Percentiles rank a stretch among this genome's conserved stretches.
Evolutionary conservation across 192 early-diverging fungal genomes (phyloP).

Genomic region (Mortierella hygrophila): DNA sequence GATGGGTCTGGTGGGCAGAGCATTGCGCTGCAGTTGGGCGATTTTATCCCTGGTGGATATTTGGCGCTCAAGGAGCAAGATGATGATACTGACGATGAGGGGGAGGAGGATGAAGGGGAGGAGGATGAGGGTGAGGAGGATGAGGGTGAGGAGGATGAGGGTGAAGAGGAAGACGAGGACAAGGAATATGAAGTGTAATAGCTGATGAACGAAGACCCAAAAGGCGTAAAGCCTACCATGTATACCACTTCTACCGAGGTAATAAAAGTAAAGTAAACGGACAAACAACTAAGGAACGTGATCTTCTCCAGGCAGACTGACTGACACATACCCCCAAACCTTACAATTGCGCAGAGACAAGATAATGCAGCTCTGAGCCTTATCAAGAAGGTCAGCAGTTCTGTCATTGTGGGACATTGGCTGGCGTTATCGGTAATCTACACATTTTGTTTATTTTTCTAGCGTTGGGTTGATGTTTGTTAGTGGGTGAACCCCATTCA

Average conservation of each 20-base stretch:
- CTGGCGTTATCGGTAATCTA: conserved; percentile 1
- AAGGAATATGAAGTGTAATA: not conserved
- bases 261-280: not conserved
- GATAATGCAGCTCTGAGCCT: conserved; percentile 1
- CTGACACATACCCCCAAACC: not conserved
- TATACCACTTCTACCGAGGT: not conserved
- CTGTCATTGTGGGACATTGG: not conserved
- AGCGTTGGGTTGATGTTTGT: not conserved
- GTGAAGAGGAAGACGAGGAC: not conserved
- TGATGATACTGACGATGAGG: conserved; percentile 5
- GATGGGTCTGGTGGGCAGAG: conserved; percentile 53
- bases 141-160: not conserved
- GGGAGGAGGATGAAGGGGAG: not conserved
- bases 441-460: not conserved
- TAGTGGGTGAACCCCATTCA: not conserved
- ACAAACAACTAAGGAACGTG: not conserved
- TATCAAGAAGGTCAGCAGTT: not conserved
- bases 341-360: not conserved
- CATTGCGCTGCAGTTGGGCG: conserved; percentile 26
- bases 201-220: not conserved
- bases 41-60: conserved; percentile 43
- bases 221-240: not conserved
- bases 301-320: not conserved
- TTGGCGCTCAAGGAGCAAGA: conserved; percentile 2
- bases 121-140: not conserved